phyloP scores from a whole-genome alignment of 192 early-diverging fungal species.

The Neocallimastix lanati region DNA sequence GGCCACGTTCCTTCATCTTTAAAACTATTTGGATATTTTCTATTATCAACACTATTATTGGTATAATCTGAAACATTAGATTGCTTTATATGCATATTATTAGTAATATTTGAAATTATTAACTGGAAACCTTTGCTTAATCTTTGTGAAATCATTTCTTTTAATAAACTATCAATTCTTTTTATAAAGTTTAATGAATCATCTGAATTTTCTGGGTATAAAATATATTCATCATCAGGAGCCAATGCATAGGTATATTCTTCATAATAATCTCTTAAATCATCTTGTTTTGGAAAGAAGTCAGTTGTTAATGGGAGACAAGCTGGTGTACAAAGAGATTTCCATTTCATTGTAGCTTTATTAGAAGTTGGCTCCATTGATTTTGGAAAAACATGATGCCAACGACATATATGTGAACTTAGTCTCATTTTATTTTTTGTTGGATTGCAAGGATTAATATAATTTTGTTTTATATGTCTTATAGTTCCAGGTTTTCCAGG shows the following conservation, averaged over 20 bases:
- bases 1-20: background rate
- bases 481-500: background rate
- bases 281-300: conserved; percentile 50
- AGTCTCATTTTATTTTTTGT: conserved; percentile 24
- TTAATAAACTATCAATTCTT: conserved; percentile 30
- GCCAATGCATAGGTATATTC: conserved; percentile 62
- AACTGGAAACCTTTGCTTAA: conserved; percentile 85
- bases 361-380: conserved; percentile 18
- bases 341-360: conserved; percentile 61
- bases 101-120: conserved; percentile 23
- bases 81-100: background rate
- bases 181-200: conserved; percentile 1
- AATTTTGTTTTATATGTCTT: background rate
- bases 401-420: conserved; percentile 53
- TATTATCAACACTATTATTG: background rate
- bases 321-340: conserved; percentile 77
- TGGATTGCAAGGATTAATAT: conserved; percentile 58
- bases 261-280: conserved; percentile 46
- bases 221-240: conserved; percentile 22
- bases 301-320: conserved; percentile 85
- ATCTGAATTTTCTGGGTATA: background rate
- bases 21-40: background rate
- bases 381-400: conserved; percentile 76
- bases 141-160: conserved; percentile 76
- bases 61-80: background rate